Evolutionary conservation across 139 green algal species (phyloP).

Genomic region (Closterium sp.): DNA sequence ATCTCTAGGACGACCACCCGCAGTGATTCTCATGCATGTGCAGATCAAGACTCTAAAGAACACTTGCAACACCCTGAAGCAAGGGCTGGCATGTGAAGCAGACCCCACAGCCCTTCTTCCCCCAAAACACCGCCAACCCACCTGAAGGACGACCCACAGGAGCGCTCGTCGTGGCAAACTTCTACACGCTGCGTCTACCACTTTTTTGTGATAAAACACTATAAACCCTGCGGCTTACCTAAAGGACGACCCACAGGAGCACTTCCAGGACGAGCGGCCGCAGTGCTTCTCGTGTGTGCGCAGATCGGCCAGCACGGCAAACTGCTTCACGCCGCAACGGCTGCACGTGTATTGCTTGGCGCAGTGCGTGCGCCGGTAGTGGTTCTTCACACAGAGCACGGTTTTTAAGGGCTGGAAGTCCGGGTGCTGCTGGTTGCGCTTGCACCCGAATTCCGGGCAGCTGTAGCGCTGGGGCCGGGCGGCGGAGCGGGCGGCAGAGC

Average conservation of each 20-base stretch:
- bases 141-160: conserved; percentile 28
- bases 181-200: too few species aligned
- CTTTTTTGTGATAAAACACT: too few species aligned
- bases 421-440: conserved; percentile 32
- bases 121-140: too few species aligned
- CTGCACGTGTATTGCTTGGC: conserved; percentile 23
- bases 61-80: too few species aligned
- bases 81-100: too few species aligned
- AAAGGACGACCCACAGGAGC: conserved; percentile 23
- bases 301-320: conserved; percentile 36
- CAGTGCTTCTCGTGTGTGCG: conserved; percentile 47
- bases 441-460: conserved; percentile 24
- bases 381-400: conserved; percentile 44
- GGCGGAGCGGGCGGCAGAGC: not conserved
- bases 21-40: too few species aligned
- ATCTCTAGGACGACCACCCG: too few species aligned
- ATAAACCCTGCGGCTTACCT: too few species aligned
- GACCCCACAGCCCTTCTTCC: too few species aligned
- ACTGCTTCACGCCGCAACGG: conserved; percentile 36
- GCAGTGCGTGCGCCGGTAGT: conserved; percentile 34
- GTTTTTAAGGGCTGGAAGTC: conserved; percentile 40
- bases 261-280: conserved; percentile 17
- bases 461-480: conserved; percentile 4
- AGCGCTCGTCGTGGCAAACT: too few species aligned
- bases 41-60: too few species aligned